A percentile compares a stretch with the other conserved stretches of the same genome.
phyloP scores from a whole-genome alignment of 352 stramenopile species.

The Phytophthora megakarya region DNA sequence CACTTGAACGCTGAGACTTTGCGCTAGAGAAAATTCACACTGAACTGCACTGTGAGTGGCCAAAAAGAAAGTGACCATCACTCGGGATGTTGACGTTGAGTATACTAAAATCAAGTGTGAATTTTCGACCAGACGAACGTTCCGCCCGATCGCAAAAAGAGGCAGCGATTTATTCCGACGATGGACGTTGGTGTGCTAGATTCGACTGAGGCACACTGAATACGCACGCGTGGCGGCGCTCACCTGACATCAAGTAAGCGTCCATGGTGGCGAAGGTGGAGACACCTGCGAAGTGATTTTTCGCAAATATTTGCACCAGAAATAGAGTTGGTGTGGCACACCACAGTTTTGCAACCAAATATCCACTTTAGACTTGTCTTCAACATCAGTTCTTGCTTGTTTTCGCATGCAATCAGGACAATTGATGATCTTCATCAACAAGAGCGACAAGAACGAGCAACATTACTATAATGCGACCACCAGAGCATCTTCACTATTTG shows the following conservation, averaged over 20 bases:
- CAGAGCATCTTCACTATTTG: no score
- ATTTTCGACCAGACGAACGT: conserved; percentile 19
- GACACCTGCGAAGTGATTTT: conserved; percentile 9
- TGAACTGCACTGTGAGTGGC: conserved; percentile 14
- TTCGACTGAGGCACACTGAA: conserved; percentile 2
- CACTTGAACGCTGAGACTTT: conserved; percentile 6
- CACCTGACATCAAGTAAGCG: conserved; percentile 8
- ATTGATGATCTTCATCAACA: no score
- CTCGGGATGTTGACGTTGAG: conserved; percentile 18
- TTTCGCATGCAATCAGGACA: no score
- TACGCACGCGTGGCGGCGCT: not conserved
- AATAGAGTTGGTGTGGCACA: no score
- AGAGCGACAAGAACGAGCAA: no score
- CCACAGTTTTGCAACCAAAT: no score
- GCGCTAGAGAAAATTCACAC: conserved; percentile 27
- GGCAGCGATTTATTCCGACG: not conserved
- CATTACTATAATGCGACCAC: no score
- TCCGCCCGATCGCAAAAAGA: conserved; percentile 14
- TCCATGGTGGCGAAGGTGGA: not conserved
- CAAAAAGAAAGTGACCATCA: conserved; percentile 30
- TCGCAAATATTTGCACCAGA: no score
- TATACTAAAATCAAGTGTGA: conserved; percentile 9
- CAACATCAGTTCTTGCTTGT: no score
- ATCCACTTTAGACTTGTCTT: no score
- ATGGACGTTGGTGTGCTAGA: not conserved